Conservation (phyloP, 805 yeast species). For the Sugiyamaella boreocaroliniensis region DNA sequence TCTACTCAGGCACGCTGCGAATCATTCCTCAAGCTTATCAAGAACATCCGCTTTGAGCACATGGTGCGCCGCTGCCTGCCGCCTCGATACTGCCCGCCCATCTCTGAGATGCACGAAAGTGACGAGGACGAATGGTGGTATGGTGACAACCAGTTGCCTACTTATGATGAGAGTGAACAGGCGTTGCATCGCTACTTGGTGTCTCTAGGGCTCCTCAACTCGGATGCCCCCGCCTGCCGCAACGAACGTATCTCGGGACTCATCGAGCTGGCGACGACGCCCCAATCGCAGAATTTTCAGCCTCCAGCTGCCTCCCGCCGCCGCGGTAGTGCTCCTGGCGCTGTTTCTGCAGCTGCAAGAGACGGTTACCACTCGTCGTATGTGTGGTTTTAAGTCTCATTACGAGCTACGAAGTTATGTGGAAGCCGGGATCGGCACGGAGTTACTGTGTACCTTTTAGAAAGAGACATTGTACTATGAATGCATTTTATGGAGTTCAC, state of each 20-base stretch:
- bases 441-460: background rate
- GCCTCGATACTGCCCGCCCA: slow-evolving; percentile 21
- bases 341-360: background rate
- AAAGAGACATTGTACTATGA: background rate
- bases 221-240: slow-evolving; percentile 3
- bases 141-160: slow-evolving; percentile 20
- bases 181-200: slow-evolving; percentile 17
- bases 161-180: slow-evolving; percentile 19
- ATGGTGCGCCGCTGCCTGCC: slow-evolving; percentile 27
- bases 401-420: background rate
- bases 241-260: slow-evolving; percentile 7
- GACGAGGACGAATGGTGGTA: slow-evolving; percentile 16
- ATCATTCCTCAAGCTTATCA: slow-evolving; percentile 23
- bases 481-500: background rate
- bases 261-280: slow-evolving; percentile 7
- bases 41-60: slow-evolving; percentile 30
- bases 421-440: background rate
- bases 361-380: slow-evolving; percentile 8
- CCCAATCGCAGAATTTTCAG: background rate
- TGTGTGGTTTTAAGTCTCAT: slow-evolving; percentile 4
- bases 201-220: slow-evolving; percentile 4
- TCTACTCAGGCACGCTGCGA: slow-evolving; percentile 21
- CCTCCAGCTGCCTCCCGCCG: background rate
- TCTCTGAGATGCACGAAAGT: background rate
- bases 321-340: background rate